These are phyloP conservation scores for Penicillium sp. DNA, from an alignment of 2,329 filamentous ascomycete genomes.

Conservation along the genomic window DNA sequence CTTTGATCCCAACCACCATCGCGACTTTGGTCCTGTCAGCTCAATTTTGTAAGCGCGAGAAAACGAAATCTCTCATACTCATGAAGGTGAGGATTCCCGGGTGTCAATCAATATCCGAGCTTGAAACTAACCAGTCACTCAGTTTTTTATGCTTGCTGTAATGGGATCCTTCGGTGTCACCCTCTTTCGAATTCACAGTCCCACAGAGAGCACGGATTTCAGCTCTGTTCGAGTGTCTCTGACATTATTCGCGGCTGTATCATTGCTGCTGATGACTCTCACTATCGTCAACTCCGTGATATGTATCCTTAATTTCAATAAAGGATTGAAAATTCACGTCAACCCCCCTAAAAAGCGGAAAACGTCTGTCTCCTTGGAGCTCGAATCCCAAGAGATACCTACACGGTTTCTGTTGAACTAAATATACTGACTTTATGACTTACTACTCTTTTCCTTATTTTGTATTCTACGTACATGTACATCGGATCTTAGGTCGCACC, in stretches of 20 bases:
- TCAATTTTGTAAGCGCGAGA: slow-evolving; percentile 19
- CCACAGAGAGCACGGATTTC: background rate
- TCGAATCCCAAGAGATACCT: slow-evolving; percentile 1
- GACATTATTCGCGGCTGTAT: slow-evolving; percentile 15
- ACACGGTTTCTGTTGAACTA: slow-evolving; percentile 7
- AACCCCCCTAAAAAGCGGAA: background rate
- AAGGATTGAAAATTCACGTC: slow-evolving; percentile 17
- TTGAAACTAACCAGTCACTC: background rate
- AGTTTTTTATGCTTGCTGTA: slow-evolving; percentile 15
- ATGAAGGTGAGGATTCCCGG: slow-evolving; percentile 11
- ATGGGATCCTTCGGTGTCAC: slow-evolving; percentile 10
- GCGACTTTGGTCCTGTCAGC: slow-evolving; percentile 12
- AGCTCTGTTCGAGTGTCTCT: slow-evolving; percentile 13
- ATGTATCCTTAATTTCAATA: slow-evolving; percentile 20
- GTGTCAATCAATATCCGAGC: background rate
- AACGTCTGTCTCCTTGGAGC: background rate
- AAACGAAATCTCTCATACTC: slow-evolving; percentile 15
- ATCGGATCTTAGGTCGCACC: background rate
- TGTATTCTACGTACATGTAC: background rate
- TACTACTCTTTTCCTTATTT: background rate
- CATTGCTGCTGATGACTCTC: slow-evolving; percentile 10
- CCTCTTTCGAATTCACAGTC: slow-evolving; percentile 6
- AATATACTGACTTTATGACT: background rate
- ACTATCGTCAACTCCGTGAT: slow-evolving; percentile 15
- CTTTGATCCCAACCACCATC: slow-evolving; percentile 18